A percentile compares a stretch with the other conserved stretches of the same genome.
Conservation (phyloP, 2,329 filamentous ascomycete species). For the Ophiostoma novo-ulmi region DNA sequence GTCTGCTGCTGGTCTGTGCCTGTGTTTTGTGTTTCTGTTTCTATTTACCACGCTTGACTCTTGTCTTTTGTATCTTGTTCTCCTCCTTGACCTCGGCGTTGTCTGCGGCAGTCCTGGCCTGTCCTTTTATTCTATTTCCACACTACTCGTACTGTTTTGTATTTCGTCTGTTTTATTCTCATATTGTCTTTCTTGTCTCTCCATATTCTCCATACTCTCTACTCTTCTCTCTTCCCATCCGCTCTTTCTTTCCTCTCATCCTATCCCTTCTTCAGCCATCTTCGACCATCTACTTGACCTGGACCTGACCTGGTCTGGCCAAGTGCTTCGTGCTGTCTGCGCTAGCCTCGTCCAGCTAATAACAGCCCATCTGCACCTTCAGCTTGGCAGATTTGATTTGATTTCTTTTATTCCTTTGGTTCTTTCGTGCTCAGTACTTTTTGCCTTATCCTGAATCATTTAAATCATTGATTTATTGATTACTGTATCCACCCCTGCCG, state of each 20-base stretch:
- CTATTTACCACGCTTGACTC: neutral
- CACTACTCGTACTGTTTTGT: neutral
- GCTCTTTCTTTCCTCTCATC: neutral
- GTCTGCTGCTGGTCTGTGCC: conserved; percentile 10
- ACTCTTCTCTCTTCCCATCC: neutral
- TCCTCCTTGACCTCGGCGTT: neutral
- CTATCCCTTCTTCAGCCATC: neutral
- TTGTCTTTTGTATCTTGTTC: neutral
- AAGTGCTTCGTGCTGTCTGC: neutral
- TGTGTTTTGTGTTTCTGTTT: neutral
- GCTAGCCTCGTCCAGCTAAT: conserved; percentile 4
- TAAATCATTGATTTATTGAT: neutral
- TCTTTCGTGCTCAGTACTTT: neutral
- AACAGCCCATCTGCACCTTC: conserved; percentile 14
- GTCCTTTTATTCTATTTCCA: neutral
- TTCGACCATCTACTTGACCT: neutral
- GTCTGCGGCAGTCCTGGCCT: neutral
- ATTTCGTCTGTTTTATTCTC: neutral
- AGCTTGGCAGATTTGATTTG: conserved; percentile 18
- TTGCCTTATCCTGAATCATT: neutral
- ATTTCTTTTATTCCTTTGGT: conserved; percentile 2
- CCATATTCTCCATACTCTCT: neutral
- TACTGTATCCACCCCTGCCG: neutral
- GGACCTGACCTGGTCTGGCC: conserved; percentile 2
- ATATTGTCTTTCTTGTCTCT: neutral